Conservation (phyloP, 192 early-diverging fungal species). For the Entomortierella beljakovae region DNA sequence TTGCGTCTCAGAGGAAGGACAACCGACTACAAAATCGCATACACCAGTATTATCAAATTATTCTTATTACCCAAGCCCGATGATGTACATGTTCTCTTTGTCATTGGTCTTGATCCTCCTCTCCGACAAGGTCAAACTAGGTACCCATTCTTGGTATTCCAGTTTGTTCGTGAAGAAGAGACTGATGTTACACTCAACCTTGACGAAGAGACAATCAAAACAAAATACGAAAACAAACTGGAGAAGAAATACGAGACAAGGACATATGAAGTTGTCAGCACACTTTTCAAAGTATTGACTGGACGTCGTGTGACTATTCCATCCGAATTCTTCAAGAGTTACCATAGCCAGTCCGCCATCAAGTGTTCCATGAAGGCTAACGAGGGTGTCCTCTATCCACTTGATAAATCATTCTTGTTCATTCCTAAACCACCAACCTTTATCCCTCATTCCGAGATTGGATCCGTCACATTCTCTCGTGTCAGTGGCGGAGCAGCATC, state of each 20-base stretch:
- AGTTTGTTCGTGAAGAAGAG: slow-evolving; percentile 95
- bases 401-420: slow-evolving; percentile 94
- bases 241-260: slow-evolving; percentile 89
- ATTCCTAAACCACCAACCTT: slow-evolving; percentile 94
- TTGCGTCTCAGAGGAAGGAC: slow-evolving; percentile 97
- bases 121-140: slow-evolving; percentile 96
- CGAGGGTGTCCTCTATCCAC: slow-evolving; percentile 93
- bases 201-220: slow-evolving; percentile 77
- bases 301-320: slow-evolving; percentile 81
- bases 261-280: slow-evolving; percentile 86
- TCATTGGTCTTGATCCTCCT: slow-evolving; percentile 96
- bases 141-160: slow-evolving; percentile 95
- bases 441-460: slow-evolving; percentile 88
- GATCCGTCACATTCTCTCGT: slow-evolving; percentile 89
- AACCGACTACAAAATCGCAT: slow-evolving; percentile 97
- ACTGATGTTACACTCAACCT: slow-evolving; percentile 85
- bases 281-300: slow-evolving; percentile 86
- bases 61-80: slow-evolving; percentile 95
- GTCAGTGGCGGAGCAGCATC: slow-evolving; percentile 64
- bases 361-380: slow-evolving; percentile 98
- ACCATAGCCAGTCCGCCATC: slow-evolving; percentile 82
- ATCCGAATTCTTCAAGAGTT: slow-evolving; percentile 66
- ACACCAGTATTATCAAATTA: slow-evolving; percentile 83
- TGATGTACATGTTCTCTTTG: slow-evolving; percentile 91
- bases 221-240: slow-evolving; percentile 80